Evolutionary conservation across 306 rosid genomes (phyloP), one percentile per base, ranked within the genome.

Genomic region (Fagus sylvatica): DNA sequence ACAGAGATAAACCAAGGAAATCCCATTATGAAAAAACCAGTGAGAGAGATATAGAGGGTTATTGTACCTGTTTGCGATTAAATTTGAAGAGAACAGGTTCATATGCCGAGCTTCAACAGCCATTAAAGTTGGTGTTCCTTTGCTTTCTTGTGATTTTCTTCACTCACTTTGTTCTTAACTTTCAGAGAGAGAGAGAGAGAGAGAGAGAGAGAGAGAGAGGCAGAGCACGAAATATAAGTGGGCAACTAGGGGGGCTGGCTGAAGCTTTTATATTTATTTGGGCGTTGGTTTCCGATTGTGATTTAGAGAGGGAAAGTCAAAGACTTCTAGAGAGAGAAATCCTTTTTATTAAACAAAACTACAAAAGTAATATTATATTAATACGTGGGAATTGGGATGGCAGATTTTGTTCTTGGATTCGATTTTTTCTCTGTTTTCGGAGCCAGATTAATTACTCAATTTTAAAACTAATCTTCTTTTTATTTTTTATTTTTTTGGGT

Each of bases 71-170:
- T 80, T 78, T 1, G 87, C 9, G 77, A 90, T 80, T 34, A 87
- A 80, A 77, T 86, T 91, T 62, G 96, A 79, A 75, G 94, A 89
- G 61, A 84, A 76, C 53, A 83, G 90, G 76, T 87, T 80, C 76
- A 84, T 83, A 82, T 77, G 89, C 48, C 39, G 83, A 71, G 98
- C 95, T 80, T 90, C 95, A 84, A 94, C 97, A 56, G 97, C 98
- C 97, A 94, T 94, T 73, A 48, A 30, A 83, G 79, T 76, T 62
- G 83, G 81, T 80, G 22, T 4, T 37, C 67, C 33, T 42, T n/a
- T 6, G 78, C 28, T 73, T 82, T 61, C 4, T 39, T 79, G 84
- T 76, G 80, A 40, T 39, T 28, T 33, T 33, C 37, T 57, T 17
- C 16, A 28, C 48, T 28, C 66, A 16, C 42, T 78, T 77, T 37